phyloP scores from a whole-genome alignment of 345 rosid species.

The Camelina neglecta region DNA sequence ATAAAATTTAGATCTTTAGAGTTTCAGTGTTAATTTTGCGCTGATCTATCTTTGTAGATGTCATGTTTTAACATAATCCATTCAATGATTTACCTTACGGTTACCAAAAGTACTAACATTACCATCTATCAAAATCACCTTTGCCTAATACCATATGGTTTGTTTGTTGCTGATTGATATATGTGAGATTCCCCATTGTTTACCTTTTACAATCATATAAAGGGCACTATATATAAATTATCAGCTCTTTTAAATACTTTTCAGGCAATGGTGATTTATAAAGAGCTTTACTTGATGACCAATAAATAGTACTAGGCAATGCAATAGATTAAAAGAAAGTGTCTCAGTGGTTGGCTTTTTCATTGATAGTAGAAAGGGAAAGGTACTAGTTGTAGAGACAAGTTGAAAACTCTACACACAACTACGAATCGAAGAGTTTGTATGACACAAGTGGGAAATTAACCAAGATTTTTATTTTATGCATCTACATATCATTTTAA shows the following conservation, averaged over 20 bases:
- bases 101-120: background rate
- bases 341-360: conserved; percentile 25
- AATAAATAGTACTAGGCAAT: conserved; percentile 25
- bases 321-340: background rate
- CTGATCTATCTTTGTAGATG: conserved; percentile 6
- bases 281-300: conserved; percentile 22
- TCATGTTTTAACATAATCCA: background rate
- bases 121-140: conserved; percentile 9
- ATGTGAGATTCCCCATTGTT: conserved; percentile 1
- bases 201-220: background rate
- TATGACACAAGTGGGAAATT: conserved; percentile 19
- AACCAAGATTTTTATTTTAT: conserved; percentile 1
- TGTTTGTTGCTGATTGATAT: conserved; percentile 21
- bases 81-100: background rate
- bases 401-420: conserved; percentile 13
- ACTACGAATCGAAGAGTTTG: background rate
- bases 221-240: background rate
- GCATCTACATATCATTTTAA: background rate
- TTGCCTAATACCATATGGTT: background rate
- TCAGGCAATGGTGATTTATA: conserved; percentile 12
- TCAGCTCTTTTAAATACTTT: background rate
- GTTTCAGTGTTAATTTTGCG: background rate
- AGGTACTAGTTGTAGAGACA: conserved; percentile 25
- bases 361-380: conserved; percentile 27
- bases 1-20: background rate